Evolutionary conservation across 345 rosid species (phyloP).

Genomic region (Melaleuca alternifolia): DNA sequence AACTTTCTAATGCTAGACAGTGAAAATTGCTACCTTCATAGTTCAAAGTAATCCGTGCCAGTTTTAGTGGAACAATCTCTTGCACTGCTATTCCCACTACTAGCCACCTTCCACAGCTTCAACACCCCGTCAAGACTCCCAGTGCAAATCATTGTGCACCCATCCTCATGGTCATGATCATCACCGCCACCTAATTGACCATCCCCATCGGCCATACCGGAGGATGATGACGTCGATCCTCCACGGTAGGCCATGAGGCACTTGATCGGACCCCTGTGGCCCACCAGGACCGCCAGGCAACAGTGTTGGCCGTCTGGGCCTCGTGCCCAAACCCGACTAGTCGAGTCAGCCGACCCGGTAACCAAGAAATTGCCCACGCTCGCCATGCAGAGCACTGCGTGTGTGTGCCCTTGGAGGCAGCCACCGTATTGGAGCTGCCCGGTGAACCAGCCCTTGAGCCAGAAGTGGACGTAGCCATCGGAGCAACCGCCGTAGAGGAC

Average conservation of each 20-base stretch:
- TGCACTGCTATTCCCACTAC: not conserved
- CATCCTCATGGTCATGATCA: conserved; percentile 10
- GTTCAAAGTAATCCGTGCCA: not conserved
- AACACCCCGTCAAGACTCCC: conserved; percentile 51
- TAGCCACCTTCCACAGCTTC: conserved; percentile 31
- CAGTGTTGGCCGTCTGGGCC: conserved; percentile 25
- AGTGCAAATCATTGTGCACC: conserved; percentile 24
- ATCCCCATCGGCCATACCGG: not conserved
- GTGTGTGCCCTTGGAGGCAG: conserved; percentile 44
- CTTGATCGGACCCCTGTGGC: conserved; percentile 33
- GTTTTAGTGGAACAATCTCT: not conserved
- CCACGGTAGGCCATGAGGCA: conserved; percentile 23
- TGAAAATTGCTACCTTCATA: not conserved
- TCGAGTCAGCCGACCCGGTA: conserved; percentile 40
- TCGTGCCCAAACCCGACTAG: conserved; percentile 37
- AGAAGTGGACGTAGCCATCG: conserved; percentile 39
- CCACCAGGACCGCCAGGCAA: conserved; percentile 22
- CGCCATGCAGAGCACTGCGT: conserved; percentile 38
- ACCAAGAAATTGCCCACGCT: conserved; percentile 25
- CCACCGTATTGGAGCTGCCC: conserved; percentile 39
- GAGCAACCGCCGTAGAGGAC: conserved; percentile 42
- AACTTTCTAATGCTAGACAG: not conserved
- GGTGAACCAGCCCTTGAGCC: conserved; percentile 37
- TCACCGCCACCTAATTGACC: not conserved
- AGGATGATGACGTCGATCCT: not conserved